Evolutionary conservation across 2,329 filamentous ascomycete genomes (phyloP), one percentile per base, ranked within the genome.

Genomic region (Ascochyta fabae): DNA sequence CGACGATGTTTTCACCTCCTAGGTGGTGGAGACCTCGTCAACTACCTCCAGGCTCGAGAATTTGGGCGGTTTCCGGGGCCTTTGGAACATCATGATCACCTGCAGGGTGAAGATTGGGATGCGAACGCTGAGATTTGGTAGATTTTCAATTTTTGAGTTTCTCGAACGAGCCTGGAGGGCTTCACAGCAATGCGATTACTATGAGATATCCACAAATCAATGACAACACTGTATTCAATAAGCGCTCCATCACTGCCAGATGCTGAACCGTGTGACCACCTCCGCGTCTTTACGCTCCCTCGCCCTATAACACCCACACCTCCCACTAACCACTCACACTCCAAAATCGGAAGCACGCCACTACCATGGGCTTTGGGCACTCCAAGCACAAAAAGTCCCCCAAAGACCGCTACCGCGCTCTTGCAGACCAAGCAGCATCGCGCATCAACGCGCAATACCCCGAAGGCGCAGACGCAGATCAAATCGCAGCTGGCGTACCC

Each of bases 1-100:
- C 69, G 64, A 48, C 69, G 74, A 56, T 69, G 58, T 48, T 65
- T 74, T 75, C 54, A 69, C 56, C 58, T 71, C 70, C 62, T 75
- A 71, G 29, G 61, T 62, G 27, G 26, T 24, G 23, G n/a, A 27
- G 23, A 23, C 27, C 7, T 46, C 8, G 5, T n/a, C n/a, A 27
- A 23, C n/a, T 42, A 35, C 12, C 19, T 31, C 35, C 19, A 26
- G 16, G 27, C 19, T 41, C 15, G 10, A 8, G n/a, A 27, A 16
- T 16, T 19, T 23, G 23, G n/a, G 22, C 29, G n/a, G 8, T 12
- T 35, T 16, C 35, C 16, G 6, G 29, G 8, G 5, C 10, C 29
- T 36, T 46, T 29, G 26, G 23, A 34, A n/a, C 19, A 34, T 40
- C 22, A 35, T 12, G 23, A n/a, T 29, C 15, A 31, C 13, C 29